Evolutionary conservation across 1,139 yeast species (phyloP), one percentile per base, ranked within the genome.

Genomic region (Geotrichum siamense): DNA sequence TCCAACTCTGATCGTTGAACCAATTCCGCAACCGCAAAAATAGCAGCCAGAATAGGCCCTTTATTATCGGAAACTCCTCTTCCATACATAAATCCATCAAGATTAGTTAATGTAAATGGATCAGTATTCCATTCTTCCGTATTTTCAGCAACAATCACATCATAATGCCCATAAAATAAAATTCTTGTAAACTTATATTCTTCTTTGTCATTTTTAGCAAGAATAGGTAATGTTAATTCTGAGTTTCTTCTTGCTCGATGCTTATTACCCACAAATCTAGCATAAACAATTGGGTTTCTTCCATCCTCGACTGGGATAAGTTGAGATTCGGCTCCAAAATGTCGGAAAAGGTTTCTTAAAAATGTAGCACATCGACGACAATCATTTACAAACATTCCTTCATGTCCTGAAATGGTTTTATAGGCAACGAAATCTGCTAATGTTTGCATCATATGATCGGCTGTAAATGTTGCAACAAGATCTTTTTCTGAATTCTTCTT

Each of bases 21-120:
- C 6, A 86, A 64, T 46, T 83, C 87, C 0, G 94, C 91, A 10
- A 83, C 94, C 0, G 96, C 86, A 63, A 79, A 87, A 3, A 89
- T 74, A 0, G 96, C 82, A 0, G 96, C 94, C n/a, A 87, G 65
- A 3, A 83, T 69, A 0, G 98, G 98, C 0, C 97, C 98, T 60
- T 91, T 91, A 61, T 91, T 91, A 59, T 91, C 98, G 33, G 94
- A 78, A 0, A 82, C 94, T 43, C 98, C 98, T 56, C 98, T 74
- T 1, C 93, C 97, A 56, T 84, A 83, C 50, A 91, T 62, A 57
- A 81, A 87, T 0, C 97, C 98, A 60, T 91, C 82, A 49, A 73
- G 71, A 2, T 94, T 83, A 0, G 82, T 74, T 61, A 91, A 63
- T 23, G 65, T 64, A 61, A 82, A 91, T 0, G 98, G 97, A 52